phyloP scores from a whole-genome alignment of 2,329 filamentous ascomycete species.

The Coniella lustricola region DNA sequence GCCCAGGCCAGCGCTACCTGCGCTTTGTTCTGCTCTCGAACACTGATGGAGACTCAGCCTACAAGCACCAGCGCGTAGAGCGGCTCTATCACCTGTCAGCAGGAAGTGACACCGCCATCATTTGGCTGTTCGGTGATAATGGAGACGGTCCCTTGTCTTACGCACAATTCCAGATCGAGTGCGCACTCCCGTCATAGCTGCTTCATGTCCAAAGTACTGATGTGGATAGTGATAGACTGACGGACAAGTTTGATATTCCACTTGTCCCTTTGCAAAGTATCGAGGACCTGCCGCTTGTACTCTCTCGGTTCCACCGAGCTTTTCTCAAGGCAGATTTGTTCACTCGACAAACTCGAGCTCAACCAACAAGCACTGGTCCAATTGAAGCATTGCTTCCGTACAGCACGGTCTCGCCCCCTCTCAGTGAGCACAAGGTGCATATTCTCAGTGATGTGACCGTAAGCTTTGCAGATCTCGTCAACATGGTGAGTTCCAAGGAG shows the following conservation, averaged over 20 bases:
- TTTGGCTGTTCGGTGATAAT: constrained; percentile 36
- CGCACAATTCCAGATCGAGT: constrained; percentile 39
- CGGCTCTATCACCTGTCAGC: constrained; percentile 35
- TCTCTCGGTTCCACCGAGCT: constrained; percentile 30
- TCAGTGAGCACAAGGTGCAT: constrained; percentile 25
- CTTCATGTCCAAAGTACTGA: background rate
- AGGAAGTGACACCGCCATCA: constrained; percentile 31
- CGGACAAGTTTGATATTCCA: constrained; percentile 28
- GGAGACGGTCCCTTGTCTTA: constrained; percentile 27
- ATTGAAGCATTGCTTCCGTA: constrained; percentile 27
- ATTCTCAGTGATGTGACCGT: constrained; percentile 27
- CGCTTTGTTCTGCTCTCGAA: constrained; percentile 35
- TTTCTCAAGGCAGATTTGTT: constrained; percentile 27
- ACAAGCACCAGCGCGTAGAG: constrained; percentile 28
- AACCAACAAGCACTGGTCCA: background rate
- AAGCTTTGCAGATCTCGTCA: constrained; percentile 25
- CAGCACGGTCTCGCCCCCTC: constrained; percentile 22
- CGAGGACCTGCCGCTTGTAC: constrained; percentile 27
- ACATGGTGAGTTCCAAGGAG: constrained; percentile 18
- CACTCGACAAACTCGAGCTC: background rate
- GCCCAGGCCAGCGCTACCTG: constrained; percentile 21
- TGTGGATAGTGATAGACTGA: constrained; percentile 22
- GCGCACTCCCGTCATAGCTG: constrained; percentile 14
- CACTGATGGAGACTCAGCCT: constrained; percentile 26
- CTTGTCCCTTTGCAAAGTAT: constrained; percentile 35